A percentile compares a stretch with the other conserved stretches of the same genome.
These are phyloP conservation scores for Tetrapyrgos nigripes DNA, from an alignment of 1,284 basidiomycete species.

Conservation along the genomic window DNA sequence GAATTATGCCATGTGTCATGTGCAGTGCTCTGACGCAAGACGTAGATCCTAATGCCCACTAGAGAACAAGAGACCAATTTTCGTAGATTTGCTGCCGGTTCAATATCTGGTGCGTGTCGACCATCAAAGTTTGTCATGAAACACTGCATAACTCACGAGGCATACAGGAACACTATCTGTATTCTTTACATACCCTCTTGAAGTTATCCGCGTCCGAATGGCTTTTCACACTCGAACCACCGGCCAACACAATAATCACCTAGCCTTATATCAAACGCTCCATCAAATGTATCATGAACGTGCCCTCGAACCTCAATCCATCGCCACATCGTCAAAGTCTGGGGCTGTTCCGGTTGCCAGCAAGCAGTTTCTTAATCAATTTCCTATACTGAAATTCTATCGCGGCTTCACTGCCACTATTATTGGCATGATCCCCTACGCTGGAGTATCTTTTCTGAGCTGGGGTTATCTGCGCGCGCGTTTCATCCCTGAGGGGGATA, in stretches of 20 bases:
- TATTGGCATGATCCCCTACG: slow-evolving; percentile 94
- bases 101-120: slow-evolving; percentile 74
- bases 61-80: slow-evolving; percentile 79
- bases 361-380: slow-evolving; percentile 51
- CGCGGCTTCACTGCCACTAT: slow-evolving; percentile 95
- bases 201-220: slow-evolving; percentile 94
- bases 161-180: slow-evolving; percentile 86
- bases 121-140: background rate
- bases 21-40: slow-evolving; percentile 14
- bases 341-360: background rate
- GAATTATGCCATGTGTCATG: background rate
- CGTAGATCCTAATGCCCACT: slow-evolving; percentile 83
- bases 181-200: slow-evolving; percentile 93
- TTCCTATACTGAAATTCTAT: slow-evolving; percentile 90
- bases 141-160: slow-evolving; percentile 5
- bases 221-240: slow-evolving; percentile 81
- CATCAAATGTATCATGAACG: slow-evolving; percentile 77
- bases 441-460: slow-evolving; percentile 93
- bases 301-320: slow-evolving; percentile 34
- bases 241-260: slow-evolving; percentile 30
- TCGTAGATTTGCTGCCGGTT: slow-evolving; percentile 89
- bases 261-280: slow-evolving; percentile 66
- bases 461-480: slow-evolving; percentile 86
- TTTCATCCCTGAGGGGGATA: slow-evolving; percentile 60
- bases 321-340: slow-evolving; percentile 10